Percentiles rank a stretch among this genome's conserved stretches.
Conservation (phyloP, 257 asterid species). For the Plantago major region DNA sequence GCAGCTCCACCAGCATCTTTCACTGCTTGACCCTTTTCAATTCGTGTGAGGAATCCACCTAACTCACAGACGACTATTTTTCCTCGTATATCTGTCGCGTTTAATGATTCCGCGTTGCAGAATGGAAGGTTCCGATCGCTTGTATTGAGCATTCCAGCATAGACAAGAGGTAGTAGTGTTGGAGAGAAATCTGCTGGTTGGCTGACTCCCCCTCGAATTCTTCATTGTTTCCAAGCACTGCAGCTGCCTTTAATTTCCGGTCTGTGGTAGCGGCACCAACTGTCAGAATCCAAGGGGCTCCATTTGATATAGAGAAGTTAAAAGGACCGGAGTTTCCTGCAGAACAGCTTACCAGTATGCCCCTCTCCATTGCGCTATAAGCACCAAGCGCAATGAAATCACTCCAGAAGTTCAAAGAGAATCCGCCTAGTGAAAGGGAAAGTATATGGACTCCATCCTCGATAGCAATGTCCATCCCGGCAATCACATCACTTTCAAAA, state of each 20-base stretch:
- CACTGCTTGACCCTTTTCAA: conserved; percentile 16
- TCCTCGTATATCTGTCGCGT: conserved; percentile 7
- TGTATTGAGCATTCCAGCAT: conserved; percentile 17
- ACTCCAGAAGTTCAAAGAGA: background rate
- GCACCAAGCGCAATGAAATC: conserved; percentile 33
- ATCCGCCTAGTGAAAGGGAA: conserved; percentile 30
- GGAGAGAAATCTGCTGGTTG: conserved; percentile 28
- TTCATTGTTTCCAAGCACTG: conserved; percentile 29
- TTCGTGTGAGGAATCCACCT: background rate
- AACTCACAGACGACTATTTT: conserved; percentile 22
- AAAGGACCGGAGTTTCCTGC: conserved; percentile 34
- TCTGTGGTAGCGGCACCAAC: conserved; percentile 52
- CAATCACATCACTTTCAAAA: conserved; percentile 28
- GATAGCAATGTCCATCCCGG: conserved; percentile 46
- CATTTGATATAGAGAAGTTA: background rate
- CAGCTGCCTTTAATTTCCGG: conserved; percentile 31
- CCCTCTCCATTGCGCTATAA: conserved; percentile 36
- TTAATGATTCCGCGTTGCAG: conserved; percentile 22
- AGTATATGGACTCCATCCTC: conserved; percentile 42
- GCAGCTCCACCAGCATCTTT: conserved; percentile 29
- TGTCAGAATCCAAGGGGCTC: conserved; percentile 47
- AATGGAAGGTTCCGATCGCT: conserved; percentile 14
- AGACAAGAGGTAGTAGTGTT: conserved; percentile 25
- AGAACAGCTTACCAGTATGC: conserved; percentile 41
- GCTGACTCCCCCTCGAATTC: conserved; percentile 28